Percentiles rank a stretch among this genome's conserved stretches.
These are phyloP conservation scores for Hemisphaericaspora xylanilytica DNA, from an alignment of 1,139 yeast genomes.

Conservation along the genomic window DNA sequence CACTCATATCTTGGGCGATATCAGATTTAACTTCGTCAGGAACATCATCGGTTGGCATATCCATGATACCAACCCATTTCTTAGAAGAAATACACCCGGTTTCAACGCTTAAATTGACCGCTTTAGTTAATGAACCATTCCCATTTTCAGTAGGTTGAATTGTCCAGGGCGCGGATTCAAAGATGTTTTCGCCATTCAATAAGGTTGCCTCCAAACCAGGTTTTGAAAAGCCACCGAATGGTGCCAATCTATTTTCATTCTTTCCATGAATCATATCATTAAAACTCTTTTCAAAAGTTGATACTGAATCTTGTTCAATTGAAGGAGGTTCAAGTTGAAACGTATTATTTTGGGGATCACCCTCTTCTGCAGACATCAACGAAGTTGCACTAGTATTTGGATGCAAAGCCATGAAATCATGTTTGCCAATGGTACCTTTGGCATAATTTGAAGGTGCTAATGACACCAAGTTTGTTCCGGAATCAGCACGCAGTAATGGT, in stretches of 20 bases:
- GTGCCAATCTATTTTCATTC: slow-evolving; percentile 45
- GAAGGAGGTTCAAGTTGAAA: slow-evolving; percentile 6
- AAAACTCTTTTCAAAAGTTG: slow-evolving; percentile 23
- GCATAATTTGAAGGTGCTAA: slow-evolving; percentile 7
- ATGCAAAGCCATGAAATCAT: slow-evolving; percentile 25
- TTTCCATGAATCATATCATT: slow-evolving; percentile 32
- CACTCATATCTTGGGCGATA: slow-evolving; percentile 44
- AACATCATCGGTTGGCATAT: slow-evolving; percentile 85
- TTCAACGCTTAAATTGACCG: slow-evolving; percentile 63
- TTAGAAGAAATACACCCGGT: slow-evolving; percentile 46
- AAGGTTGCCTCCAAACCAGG: slow-evolving; percentile 48
- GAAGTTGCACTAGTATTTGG: slow-evolving; percentile 33
- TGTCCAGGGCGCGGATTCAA: slow-evolving; percentile 74
- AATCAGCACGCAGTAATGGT: slow-evolving; percentile 1
- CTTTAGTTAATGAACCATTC: slow-evolving; percentile 85
- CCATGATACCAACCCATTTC: slow-evolving; percentile 85
- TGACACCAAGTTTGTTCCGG: slow-evolving; percentile 3
- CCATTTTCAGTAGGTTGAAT: slow-evolving; percentile 72
- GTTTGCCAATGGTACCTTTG: slow-evolving; percentile 7
- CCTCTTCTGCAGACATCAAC: slow-evolving; percentile 30
- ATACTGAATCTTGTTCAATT: background rate
- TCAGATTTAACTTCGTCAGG: slow-evolving; percentile 52
- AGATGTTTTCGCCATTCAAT: slow-evolving; percentile 49
- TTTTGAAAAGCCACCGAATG: slow-evolving; percentile 74
- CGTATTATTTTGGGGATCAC: slow-evolving; percentile 8